Evolutionary conservation across 2,329 filamentous ascomycete genomes (phyloP).

Genomic region (Bretziella fagacearum): DNA sequence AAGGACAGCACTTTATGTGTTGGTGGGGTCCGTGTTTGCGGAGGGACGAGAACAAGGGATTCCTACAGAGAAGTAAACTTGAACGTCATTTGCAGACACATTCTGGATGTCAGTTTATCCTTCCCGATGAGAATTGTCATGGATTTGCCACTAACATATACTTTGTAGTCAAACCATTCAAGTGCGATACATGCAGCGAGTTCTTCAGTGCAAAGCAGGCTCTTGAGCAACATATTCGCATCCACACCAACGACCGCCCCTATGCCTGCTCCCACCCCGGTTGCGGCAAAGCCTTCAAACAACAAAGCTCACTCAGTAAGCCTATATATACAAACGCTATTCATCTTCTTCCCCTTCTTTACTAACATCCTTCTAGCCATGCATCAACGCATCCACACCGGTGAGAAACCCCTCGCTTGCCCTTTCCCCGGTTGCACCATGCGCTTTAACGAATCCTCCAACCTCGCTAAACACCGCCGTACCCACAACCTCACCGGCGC

Average conservation of each 20-base stretch:
- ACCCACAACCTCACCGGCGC: constrained; percentile 39
- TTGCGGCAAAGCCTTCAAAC: constrained; percentile 44
- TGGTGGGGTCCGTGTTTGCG: constrained; percentile 40
- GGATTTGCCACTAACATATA: constrained; percentile 16
- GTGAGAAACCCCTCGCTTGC: constrained; percentile 44
- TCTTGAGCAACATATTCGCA: constrained; percentile 48
- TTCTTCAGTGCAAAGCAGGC: constrained; percentile 51
- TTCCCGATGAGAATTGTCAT: constrained; percentile 15
- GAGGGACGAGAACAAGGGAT: constrained; percentile 25
- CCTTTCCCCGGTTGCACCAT: constrained; percentile 35
- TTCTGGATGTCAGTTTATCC: constrained; percentile 37
- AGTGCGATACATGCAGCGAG: constrained; percentile 37
- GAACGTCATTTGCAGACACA: constrained; percentile 49
- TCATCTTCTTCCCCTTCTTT: not conserved
- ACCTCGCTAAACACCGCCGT: constrained; percentile 47
- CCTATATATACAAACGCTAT: constrained; percentile 9
- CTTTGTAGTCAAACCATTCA: constrained; percentile 38
- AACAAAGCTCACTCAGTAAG: constrained; percentile 50
- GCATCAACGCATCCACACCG: constrained; percentile 49
- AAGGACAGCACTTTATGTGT: constrained; percentile 32
- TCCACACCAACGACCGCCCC: constrained; percentile 48
- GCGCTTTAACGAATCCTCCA: constrained; percentile 47
- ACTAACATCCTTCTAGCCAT: constrained; percentile 31
- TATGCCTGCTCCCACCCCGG: constrained; percentile 35
- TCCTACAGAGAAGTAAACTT: constrained; percentile 44